Base-by-base conservation (phyloP, 73 alveolate genomes). In the Effrenium voratum region DNA sequence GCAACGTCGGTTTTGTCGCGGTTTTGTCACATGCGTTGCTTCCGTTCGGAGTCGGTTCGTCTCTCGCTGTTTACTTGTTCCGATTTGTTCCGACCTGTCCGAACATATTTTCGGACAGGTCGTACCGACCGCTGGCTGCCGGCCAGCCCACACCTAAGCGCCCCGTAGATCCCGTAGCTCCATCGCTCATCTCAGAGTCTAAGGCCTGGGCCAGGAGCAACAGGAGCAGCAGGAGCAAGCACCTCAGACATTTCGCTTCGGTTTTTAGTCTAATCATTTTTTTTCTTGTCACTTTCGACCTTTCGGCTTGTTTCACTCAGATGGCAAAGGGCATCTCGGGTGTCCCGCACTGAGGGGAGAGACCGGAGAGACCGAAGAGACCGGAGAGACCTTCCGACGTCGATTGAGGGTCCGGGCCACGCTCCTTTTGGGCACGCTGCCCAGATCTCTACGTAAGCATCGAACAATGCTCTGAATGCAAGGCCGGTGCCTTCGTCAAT, bases 51-150 rank as follows among this genome's bases (percentile, higher is more conserved):
- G 63, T 12, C 8, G 63, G 26, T 52, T 12, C 8, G 19, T 19
- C 63, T 52, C 63, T 52, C 63, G 63, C 19, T 52, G 8, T 8
- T 52, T 52, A 19, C 26, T 12, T 12, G 3, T 22, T 24, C n/a
- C 19, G n/a, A n/a, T 0, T 0, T 12, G 83, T 72, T 72, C 26
- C 30, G 15, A 16, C 0, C 46, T 41, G n/a, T n/a, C n/a, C n/a
- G n/a, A n/a, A n/a, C n/a, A n/a, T n/a, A n/a, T n/a, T n/a, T n/a
- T 22, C 38, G 36, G 22, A 15, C 41, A 85, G 96, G 96, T 90
- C 96, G 1, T 90, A 90, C 72, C 47, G 96, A 26, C 96, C 96
- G 22, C 43, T 90, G 81, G 96, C 96, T 3, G 96, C 96, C 34
- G 66, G 86, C 86, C 96, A 90, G 96, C 63, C 79, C 70, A 36